A percentile compares a stretch with the other conserved stretches of the same genome.
phyloP scores from a whole-genome alignment of 164 flowering plant species.

The Chimonanthus praecox region DNA sequence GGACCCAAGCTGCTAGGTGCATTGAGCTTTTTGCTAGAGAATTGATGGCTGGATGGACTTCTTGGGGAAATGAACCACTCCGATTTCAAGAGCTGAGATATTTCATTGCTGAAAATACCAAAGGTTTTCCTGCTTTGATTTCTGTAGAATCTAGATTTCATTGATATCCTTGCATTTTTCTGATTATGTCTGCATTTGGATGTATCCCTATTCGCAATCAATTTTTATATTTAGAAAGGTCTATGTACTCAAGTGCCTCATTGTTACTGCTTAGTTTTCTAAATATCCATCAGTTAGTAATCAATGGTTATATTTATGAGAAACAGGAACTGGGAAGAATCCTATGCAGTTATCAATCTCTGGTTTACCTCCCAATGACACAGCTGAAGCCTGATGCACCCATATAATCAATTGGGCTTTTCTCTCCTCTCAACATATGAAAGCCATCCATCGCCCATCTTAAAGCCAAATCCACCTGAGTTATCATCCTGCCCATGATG shows the following conservation, averaged over 20 bases:
- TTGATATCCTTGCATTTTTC: background rate
- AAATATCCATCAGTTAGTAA: too few relatives aligned
- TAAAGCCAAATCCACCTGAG: too few relatives aligned
- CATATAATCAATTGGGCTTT: too few relatives aligned
- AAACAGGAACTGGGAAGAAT: too few relatives aligned
- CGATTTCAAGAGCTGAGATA: constrained; percentile 61
- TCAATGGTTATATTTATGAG: too few relatives aligned
- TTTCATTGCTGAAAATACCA: constrained; percentile 18
- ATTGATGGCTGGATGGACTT: constrained; percentile 60
- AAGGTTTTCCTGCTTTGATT: background rate
- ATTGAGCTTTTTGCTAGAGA: constrained; percentile 92
- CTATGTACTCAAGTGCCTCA: background rate
- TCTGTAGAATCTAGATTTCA: background rate
- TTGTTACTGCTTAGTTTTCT: too few relatives aligned
- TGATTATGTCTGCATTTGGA: background rate
- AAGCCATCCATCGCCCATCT: too few relatives aligned
- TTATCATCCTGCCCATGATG: too few relatives aligned
- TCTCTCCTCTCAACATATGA: too few relatives aligned
- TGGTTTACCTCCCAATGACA: too few relatives aligned
- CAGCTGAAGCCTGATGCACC: too few relatives aligned
- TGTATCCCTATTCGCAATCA: background rate
- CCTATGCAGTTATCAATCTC: too few relatives aligned
- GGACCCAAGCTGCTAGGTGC: constrained; percentile 58
- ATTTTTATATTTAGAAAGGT: background rate
- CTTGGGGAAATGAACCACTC: constrained; percentile 92